Conservation (phyloP, 768 basidiomycete genomes). For the Mycena galericulata region DNA sequence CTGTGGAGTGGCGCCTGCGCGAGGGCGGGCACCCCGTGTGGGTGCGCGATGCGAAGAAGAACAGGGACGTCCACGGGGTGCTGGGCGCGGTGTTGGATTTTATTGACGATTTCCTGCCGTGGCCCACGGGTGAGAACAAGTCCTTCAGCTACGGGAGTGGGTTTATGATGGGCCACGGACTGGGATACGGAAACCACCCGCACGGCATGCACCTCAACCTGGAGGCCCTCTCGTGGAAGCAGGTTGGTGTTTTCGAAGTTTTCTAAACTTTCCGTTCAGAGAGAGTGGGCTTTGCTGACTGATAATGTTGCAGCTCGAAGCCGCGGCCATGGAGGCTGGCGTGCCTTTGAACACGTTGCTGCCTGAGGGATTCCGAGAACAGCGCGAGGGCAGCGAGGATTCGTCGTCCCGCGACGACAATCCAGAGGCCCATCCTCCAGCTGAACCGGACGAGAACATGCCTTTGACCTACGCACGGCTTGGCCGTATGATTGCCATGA, state of each 20-base stretch:
- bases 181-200: constrained; percentile 44
- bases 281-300: not conserved
- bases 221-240: constrained; percentile 63
- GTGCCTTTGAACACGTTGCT: constrained; percentile 66
- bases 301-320: constrained; percentile 55
- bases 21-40: constrained; percentile 63
- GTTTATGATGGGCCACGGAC: constrained; percentile 30
- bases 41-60: constrained; percentile 54
- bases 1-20: constrained; percentile 73
- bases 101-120: constrained; percentile 30
- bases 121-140: constrained; percentile 27
- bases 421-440: not conserved
- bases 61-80: not conserved
- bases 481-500: constrained; percentile 66
- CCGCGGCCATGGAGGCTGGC: constrained; percentile 76
- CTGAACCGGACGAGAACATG: constrained; percentile 29
- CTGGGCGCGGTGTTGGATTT: constrained; percentile 20
- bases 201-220: constrained; percentile 72
- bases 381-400: constrained; percentile 29
- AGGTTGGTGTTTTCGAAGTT: constrained; percentile 40
- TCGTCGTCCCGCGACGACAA: not conserved
- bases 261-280: not conserved
- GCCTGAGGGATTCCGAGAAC: constrained; percentile 50
- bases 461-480: constrained; percentile 68
- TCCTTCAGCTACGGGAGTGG: constrained; percentile 26